These are phyloP conservation scores for Calonectria pauciramosa DNA, from an alignment of 2,329 filamentous ascomycete genomes.

Conservation along the genomic window DNA sequence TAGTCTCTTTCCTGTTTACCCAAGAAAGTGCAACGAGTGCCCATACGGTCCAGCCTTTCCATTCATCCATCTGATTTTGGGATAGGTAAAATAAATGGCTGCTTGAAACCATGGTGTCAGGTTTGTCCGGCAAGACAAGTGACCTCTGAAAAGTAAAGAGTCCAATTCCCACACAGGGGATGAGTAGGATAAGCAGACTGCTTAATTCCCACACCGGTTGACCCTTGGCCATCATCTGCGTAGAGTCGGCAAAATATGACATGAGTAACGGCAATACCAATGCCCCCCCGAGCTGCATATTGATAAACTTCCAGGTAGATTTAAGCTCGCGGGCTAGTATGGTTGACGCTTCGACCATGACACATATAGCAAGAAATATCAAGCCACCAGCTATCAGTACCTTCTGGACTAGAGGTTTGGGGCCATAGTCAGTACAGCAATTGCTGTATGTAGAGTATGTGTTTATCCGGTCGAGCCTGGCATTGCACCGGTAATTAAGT, in stretches of 20 bases:
- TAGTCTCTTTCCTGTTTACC: constrained; percentile 51
- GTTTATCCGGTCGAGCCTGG: constrained; percentile 47
- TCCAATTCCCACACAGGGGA: constrained; percentile 35
- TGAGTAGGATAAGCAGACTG: constrained; percentile 40
- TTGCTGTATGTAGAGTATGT: constrained; percentile 62
- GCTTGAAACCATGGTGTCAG: constrained; percentile 2
- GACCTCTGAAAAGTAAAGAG: constrained; percentile 37
- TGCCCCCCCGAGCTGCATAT: constrained; percentile 40
- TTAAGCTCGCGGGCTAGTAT: constrained; percentile 27
- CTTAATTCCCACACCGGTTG: constrained; percentile 38
- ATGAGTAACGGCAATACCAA: constrained; percentile 44
- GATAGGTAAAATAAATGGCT: constrained; percentile 40
- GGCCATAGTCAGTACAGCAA: constrained; percentile 65
- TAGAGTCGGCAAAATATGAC: constrained; percentile 49
- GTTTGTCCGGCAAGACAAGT: constrained; percentile 25
- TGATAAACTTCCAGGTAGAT: constrained; percentile 37
- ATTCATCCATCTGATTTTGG: constrained; percentile 72
- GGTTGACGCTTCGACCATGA: constrained; percentile 30
- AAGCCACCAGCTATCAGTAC: constrained; percentile 37
- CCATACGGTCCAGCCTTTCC: constrained; percentile 76
- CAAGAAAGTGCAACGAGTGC: constrained; percentile 69
- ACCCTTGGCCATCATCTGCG: constrained; percentile 47
- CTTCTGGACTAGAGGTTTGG: constrained; percentile 42
- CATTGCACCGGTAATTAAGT: constrained; percentile 68
- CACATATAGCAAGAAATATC: constrained; percentile 36